Base-by-base conservation (phyloP, 495 filamentous ascomycete species). In the Lindgomyces ingoldianus region DNA sequence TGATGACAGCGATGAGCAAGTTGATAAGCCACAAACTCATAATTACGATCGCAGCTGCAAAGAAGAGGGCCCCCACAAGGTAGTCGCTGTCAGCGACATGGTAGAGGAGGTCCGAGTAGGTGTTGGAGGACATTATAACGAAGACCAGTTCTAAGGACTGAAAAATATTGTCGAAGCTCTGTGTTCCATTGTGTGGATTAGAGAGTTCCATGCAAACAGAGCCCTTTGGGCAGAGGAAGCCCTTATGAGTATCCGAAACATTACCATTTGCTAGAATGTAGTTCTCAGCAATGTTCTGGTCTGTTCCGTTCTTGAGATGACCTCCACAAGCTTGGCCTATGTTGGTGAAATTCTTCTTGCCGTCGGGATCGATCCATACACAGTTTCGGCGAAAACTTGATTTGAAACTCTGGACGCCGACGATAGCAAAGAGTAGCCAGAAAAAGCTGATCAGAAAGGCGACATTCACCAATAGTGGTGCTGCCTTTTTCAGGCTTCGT, bases 401-500 rank as follows among this genome's bases (percentile, higher is more conserved):
- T 75, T 99, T 99, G 83, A 99, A 99, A 75, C 89, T 94, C 75
- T 99, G 94, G 16, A 98, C 87, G 1, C 95, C 94, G 45, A 98
- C 84, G 65, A 99, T 96, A 27, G 93, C 95, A 77, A 99, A 99
- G 8, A 99, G 79, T 45, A 99, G 87, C 94, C 94, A 99, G 74
- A 99, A 99, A 78, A 99, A 99, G 25, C 91, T 87, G 73, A 99
- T 95, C 16, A 99, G 80, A 71, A 99, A 96, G 4, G 90, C 92
- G 33, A 99, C 95, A 64, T 96, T 89, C 39, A 95, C 87, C n/a
- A 99, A 86, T 46, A 96, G 79, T 16, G 94, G 94, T 0, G 93
- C 91, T 2, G 94, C 93, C 72, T 96, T 93, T 73, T 98, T 98
- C 47, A 99, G 76, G 82, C 93, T 97, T 73, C 91, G 84, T 33